These are phyloP conservation scores for Geum urbanum DNA, from an alignment of 306 rosid genomes.

Conservation along the genomic window DNA sequence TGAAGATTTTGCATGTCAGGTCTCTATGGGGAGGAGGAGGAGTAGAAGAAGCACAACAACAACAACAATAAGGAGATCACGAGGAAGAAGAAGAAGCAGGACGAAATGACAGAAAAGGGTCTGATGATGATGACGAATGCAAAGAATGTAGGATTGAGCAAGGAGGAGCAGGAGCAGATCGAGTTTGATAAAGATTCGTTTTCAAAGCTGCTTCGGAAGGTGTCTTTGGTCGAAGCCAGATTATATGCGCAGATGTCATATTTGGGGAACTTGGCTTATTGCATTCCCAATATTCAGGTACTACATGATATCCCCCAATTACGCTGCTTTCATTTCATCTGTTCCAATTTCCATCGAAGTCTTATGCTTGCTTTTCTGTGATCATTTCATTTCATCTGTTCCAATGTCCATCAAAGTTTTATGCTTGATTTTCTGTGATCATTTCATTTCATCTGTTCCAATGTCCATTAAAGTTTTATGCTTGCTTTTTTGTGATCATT, in stretches of 20 bases:
- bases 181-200: conserved; percentile 63
- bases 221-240: conserved; percentile 68
- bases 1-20: conserved; percentile 65
- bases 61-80: no score
- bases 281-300: conserved; percentile 70
- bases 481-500: background rate
- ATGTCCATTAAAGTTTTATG: background rate
- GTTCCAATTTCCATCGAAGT: background rate
- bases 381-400: background rate
- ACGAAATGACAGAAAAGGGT: conserved; percentile 8
- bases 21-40: conserved; percentile 49
- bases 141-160: conserved; percentile 44
- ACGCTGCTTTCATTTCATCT: background rate
- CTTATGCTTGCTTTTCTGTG: no score
- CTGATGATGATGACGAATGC: conserved; percentile 20
- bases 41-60: no score
- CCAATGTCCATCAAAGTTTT: no score
- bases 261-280: conserved; percentile 73
- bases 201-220: conserved; percentile 71
- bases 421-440: no score
- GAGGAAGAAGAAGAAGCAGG: no score
- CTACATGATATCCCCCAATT: background rate
- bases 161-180: conserved; percentile 32
- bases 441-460: no score
- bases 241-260: conserved; percentile 87